Base-by-base conservation (phyloP, 192 early-diverging fungal species). In the Umbelopsis isabellina region DNA sequence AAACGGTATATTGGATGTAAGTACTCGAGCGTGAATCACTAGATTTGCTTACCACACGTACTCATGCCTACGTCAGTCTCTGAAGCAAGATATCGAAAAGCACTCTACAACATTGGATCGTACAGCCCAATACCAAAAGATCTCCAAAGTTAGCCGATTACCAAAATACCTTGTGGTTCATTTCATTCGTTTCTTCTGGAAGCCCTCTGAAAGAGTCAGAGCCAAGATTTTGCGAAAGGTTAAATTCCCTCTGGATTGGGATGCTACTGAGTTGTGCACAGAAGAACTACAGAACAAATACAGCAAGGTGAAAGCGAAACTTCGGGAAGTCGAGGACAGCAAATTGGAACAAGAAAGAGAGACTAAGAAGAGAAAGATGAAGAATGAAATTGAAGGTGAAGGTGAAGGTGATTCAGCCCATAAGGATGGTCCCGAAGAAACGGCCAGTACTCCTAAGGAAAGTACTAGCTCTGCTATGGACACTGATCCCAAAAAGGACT, bases 161-260 rank as follows among this genome's bases (percentile, higher is more conserved):
- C 98, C 98, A 0, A 75, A 83, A 16, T 99, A 99, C 76, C 75
- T 99, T 58, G 89, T 95, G 0, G 83, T 97, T 21, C 83, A 94
- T 68, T 99, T 96, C 79, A 91, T 96, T 44, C 89, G 97, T 18
- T 98, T 98, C 80, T 96, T 93, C 84, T 99, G 97, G 97, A 97
- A 96, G 71, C 76, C 89, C 0, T 76, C 86, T 9, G 92, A 92
- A 68, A 80, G 84, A 35, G 83, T 93, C 10, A 89, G 90, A 52
- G 92, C 95, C 13, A 99, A 99, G 79, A 98, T 99, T 79, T 78
- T 98, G 67, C 94, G 95, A 73, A 91, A 90, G 75, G 97, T 99
- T 50, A 92, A 94, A 76, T 98, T 95, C 75, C 97, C 97, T 16
- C 84, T 96, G 41, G 94, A 96, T 22, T 82, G 97, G 41, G 97